These are phyloP conservation scores for Syzygium aqueum DNA, from an alignment of 345 rosid species.

Conservation along the genomic window DNA sequence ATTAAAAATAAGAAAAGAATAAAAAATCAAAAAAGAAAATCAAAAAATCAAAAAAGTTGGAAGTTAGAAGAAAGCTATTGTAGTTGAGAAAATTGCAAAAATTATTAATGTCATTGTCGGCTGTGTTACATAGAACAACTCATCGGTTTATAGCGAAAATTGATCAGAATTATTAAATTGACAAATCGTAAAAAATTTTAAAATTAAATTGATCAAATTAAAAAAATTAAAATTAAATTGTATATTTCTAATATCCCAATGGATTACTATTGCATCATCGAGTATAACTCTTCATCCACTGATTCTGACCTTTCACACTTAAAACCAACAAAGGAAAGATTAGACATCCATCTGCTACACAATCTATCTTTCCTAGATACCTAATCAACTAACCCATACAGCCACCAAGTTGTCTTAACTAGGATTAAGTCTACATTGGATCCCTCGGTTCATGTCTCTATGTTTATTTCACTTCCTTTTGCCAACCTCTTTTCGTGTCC, in stretches of 20 bases:
- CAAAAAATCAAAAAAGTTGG: neutral
- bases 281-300: neutral
- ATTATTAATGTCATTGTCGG: accelerated
- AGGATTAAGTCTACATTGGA: neutral
- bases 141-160: neutral
- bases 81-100: neutral
- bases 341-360: neutral
- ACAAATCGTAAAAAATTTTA: neutral
- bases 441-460: neutral
- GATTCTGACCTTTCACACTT: neutral
- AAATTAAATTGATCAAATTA: neutral
- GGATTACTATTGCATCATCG: neutral
- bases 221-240: neutral
- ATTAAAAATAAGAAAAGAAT: neutral
- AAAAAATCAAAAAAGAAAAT: neutral
- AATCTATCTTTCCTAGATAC: neutral
- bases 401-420: neutral
- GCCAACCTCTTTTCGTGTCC: neutral
- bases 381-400: neutral
- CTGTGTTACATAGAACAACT: too few relatives aligned
- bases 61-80: too few relatives aligned
- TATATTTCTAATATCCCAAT: too few relatives aligned
- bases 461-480: neutral
- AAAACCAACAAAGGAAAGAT: neutral
- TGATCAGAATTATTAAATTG: neutral